phyloP scores from a whole-genome alignment of 1,284 basidiomycete species.

The Amylostereum areolatum region DNA sequence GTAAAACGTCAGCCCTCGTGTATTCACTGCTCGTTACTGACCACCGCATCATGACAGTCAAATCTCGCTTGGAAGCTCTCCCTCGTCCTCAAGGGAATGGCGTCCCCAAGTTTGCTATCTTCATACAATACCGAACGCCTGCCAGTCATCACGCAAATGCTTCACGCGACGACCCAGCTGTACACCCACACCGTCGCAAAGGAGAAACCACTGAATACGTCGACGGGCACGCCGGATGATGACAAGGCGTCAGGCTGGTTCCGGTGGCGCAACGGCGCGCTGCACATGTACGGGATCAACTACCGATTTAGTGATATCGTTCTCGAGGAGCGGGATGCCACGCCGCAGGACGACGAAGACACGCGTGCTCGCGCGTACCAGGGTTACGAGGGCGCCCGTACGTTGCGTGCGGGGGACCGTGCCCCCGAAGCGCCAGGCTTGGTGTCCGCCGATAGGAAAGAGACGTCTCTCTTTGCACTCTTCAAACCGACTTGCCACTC shows the following conservation, averaged over 20 bases:
- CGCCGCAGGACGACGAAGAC: background rate
- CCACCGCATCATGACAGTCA: conserved; percentile 1
- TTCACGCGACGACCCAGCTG: conserved; percentile 12
- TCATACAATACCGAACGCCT: conserved; percentile 26
- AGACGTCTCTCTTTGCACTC: conserved; percentile 4
- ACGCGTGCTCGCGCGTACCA: conserved; percentile 1
- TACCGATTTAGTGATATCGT: conserved; percentile 13
- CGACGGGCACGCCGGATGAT: background rate
- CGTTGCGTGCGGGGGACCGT: conserved; percentile 13
- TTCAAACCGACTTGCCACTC: conserved; percentile 5
- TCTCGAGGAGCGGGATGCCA: conserved; percentile 3
- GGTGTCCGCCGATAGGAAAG: background rate
- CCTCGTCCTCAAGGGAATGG: conserved; percentile 20
- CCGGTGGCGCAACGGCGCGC: conserved; percentile 1
- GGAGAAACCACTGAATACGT: background rate
- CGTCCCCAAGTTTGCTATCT: conserved; percentile 19
- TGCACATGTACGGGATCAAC: conserved; percentile 11
- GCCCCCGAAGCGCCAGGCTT: conserved; percentile 14
- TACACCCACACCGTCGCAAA: conserved; percentile 9
- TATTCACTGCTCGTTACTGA: background rate
- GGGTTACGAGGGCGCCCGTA: conserved; percentile 1
- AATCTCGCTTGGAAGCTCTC: conserved; percentile 28
- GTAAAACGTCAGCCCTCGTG: background rate
- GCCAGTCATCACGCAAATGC: conserved; percentile 18
- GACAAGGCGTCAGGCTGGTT: background rate